These are phyloP conservation scores for Eleusine coracana DNA, from an alignment of 176 grass and related monocot genomes.

Conservation along the genomic window DNA sequence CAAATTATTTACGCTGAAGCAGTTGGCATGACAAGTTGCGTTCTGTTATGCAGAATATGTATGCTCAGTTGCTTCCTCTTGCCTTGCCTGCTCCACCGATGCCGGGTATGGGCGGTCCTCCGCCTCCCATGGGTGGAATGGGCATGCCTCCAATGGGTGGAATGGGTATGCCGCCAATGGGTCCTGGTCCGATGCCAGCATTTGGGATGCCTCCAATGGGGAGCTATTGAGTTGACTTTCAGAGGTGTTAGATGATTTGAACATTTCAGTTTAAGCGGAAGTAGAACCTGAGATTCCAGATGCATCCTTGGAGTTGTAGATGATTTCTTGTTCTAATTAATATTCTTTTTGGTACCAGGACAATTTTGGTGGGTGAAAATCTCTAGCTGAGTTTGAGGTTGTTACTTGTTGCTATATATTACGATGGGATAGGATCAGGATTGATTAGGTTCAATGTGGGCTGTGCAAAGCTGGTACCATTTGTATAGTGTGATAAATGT, in stretches of 20 bases:
- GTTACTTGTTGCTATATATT: constrained; percentile 17
- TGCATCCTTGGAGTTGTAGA: constrained; percentile 39
- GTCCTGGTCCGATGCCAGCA: constrained; percentile 70
- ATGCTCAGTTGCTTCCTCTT: constrained; percentile 87
- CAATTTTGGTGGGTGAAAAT: constrained; percentile 45
- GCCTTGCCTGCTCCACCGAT: constrained; percentile 83
- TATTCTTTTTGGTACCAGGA: constrained; percentile 63
- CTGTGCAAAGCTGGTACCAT: constrained; percentile 45
- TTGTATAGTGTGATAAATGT: constrained; percentile 55
- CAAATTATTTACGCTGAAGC: not conserved
- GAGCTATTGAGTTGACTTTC: constrained; percentile 56
- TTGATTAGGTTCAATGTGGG: constrained; percentile 25
- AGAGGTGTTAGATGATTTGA: constrained; percentile 7
- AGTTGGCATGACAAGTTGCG: constrained; percentile 14
- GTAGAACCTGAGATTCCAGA: not conserved
- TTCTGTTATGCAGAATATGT: constrained; percentile 90
- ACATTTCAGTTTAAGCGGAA: constrained; percentile 14
- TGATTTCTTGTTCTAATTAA: constrained; percentile 35
- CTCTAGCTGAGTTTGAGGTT: constrained; percentile 36
- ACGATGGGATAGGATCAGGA: constrained; percentile 28
- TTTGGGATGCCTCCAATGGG: constrained; percentile 93
- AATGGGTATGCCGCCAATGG: constrained; percentile 67
- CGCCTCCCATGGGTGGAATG: constrained; percentile 70
- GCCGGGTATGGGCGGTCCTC: constrained; percentile 72
- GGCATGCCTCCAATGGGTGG: constrained; percentile 78